These are phyloP conservation scores for Spizellomyces sp. DNA, from an alignment of 192 early-diverging fungal species.

Conservation along the genomic window DNA sequence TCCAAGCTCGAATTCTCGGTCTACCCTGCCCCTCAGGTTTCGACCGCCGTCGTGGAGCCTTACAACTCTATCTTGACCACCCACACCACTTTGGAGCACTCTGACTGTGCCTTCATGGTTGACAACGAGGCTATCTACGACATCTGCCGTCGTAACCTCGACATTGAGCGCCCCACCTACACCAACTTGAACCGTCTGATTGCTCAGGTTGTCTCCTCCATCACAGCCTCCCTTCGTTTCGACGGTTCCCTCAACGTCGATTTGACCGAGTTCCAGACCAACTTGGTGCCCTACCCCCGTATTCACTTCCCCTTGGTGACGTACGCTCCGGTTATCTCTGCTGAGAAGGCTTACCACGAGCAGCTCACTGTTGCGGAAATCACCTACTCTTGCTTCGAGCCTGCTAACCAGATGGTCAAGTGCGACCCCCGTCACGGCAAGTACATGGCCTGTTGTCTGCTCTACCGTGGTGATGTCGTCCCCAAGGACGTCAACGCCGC, in stretches of 20 bases:
- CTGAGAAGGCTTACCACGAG: constrained; percentile 97
- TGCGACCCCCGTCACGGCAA: constrained; percentile 96
- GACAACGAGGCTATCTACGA: constrained; percentile 99
- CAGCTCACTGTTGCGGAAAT: constrained; percentile 94
- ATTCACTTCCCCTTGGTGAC: constrained; percentile 99
- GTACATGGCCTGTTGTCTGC: constrained; percentile 99
- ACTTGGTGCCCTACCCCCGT: constrained; percentile 99
- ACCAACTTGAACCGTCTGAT: constrained; percentile 97
- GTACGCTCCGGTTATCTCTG: constrained; percentile 91
- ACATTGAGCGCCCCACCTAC: constrained; percentile 96
- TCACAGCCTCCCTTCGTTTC: constrained; percentile 99
- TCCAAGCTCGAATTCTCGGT: constrained; percentile 99
- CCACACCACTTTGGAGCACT: constrained; percentile 98
- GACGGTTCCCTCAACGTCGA: constrained; percentile 98
- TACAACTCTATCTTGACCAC: constrained; percentile 99
- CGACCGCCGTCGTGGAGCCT: constrained; percentile 96
- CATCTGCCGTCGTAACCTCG: constrained; percentile 97
- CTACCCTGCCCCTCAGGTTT: constrained; percentile 97
- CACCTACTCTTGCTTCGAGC: constrained; percentile 96
- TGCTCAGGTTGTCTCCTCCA: constrained; percentile 98
- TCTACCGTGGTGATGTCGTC: constrained; percentile 99
- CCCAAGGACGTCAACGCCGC: constrained; percentile 96
- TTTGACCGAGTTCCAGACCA: constrained; percentile 99
- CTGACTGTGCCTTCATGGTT: constrained; percentile 99
- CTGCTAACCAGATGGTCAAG: constrained; percentile 99